A percentile compares a stretch with the other conserved stretches of the same genome.
Evolutionary conservation across 352 stramenopile genomes (phyloP).

Genomic region (Pythium dissotocum): DNA sequence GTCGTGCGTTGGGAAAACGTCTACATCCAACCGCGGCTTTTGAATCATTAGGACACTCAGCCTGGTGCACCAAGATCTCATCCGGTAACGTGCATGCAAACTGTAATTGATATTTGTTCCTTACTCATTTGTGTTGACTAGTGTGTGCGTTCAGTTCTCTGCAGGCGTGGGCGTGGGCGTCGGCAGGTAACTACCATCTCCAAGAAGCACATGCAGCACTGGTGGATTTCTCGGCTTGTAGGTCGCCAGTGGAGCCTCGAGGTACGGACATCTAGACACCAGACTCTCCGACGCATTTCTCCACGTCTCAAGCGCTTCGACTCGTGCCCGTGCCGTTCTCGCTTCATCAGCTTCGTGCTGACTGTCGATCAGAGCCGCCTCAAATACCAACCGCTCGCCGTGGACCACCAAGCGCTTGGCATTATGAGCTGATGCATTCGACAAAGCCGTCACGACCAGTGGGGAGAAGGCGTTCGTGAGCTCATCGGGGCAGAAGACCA

Average conservation of each 20-base stretch:
- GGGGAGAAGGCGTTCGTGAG: constrained; percentile 8
- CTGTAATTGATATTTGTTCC: background rate
- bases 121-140: background rate
- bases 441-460: background rate
- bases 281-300: background rate
- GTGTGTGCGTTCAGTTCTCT: background rate
- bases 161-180: background rate
- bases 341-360: constrained; percentile 12
- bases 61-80: background rate
- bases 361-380: constrained; percentile 9
- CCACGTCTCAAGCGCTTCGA: constrained; percentile 14
- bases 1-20: constrained; percentile 22
- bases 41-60: background rate
- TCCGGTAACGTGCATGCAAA: background rate
- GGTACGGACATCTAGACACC: constrained; percentile 18
- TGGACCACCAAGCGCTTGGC: constrained; percentile 8
- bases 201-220: constrained; percentile 13
- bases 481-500: constrained; percentile 25
- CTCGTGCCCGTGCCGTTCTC: background rate
- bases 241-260: constrained; percentile 23
- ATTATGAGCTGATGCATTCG: background rate
- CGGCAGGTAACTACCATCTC: background rate
- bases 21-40: constrained; percentile 1
- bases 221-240: background rate
- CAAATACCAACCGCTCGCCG: constrained; percentile 20